phyloP scores from a whole-genome alignment of 371 early-diverging fungal genomes.

The Cladochytrium tenue region DNA sequence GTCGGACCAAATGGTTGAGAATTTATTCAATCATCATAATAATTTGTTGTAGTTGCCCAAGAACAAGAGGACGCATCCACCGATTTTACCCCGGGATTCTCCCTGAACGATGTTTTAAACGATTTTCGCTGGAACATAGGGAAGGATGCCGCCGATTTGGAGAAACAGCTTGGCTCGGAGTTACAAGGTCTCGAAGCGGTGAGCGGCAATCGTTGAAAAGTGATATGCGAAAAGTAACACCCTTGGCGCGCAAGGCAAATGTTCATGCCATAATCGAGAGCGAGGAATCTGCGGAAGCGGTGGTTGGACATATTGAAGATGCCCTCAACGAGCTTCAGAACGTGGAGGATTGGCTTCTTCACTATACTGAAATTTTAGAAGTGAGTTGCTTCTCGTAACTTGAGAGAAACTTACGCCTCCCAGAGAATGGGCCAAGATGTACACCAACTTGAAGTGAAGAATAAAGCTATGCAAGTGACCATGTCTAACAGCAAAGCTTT shows the following conservation, averaged over 20 bases:
- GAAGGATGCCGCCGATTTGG: conserved; percentile 70
- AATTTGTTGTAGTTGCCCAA: conserved; percentile 4
- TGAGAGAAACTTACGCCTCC: background rate
- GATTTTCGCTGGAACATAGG: conserved; percentile 72
- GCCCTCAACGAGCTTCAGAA: conserved; percentile 75
- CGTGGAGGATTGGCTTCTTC: conserved; percentile 82
- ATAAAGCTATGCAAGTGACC: conserved; percentile 85
- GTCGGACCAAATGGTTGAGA: conserved; percentile 2
- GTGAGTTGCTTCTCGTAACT: conserved; percentile 44
- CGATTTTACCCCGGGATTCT: conserved; percentile 9
- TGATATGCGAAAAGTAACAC: background rate
- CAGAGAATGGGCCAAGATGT: conserved; percentile 93
- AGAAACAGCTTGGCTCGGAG: conserved; percentile 62
- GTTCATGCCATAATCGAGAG: conserved; percentile 91
- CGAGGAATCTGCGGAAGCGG: conserved; percentile 78
- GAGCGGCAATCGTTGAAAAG: conserved; percentile 17
- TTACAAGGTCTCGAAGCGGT: conserved; percentile 72
- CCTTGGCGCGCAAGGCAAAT: conserved; percentile 80
- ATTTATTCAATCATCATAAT: conserved; percentile 14
- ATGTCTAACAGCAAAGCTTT: conserved; percentile 82
- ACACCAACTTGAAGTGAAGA: conserved; percentile 88
- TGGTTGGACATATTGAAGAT: conserved; percentile 78
- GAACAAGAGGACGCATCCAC: background rate
- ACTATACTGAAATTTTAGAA: conserved; percentile 85
- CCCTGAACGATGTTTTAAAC: conserved; percentile 61